These are phyloP conservation scores for Corymbia calophylla DNA, from an alignment of 441 rosid species.

Conservation along the genomic window DNA sequence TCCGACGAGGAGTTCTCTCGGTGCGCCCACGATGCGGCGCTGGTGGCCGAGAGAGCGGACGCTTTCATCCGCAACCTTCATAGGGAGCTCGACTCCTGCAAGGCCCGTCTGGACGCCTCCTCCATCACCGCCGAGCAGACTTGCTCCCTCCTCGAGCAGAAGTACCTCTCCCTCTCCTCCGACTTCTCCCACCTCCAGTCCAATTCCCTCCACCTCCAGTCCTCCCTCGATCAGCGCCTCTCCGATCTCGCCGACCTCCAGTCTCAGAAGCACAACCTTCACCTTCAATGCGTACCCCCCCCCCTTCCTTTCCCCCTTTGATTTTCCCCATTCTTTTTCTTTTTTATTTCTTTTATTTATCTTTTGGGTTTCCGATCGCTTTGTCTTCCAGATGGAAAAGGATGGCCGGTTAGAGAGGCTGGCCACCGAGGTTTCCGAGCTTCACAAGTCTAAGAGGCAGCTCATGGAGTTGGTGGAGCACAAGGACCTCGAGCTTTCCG, in stretches of 20 bases:
- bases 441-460: slow-evolving; percentile 86
- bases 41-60: slow-evolving; percentile 77
- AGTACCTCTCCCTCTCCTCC: slow-evolving; percentile 62
- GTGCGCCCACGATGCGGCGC: slow-evolving; percentile 47
- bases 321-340: not conserved
- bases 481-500: slow-evolving; percentile 73
- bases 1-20: slow-evolving; percentile 81
- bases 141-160: slow-evolving; percentile 91
- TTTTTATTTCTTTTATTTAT: not conserved
- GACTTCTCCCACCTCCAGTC: slow-evolving; percentile 67
- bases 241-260: slow-evolving; percentile 69
- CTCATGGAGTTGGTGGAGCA: slow-evolving; percentile 73
- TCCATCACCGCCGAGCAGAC: slow-evolving; percentile 95
- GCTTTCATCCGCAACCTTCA: slow-evolving; percentile 53
- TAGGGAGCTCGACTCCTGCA: slow-evolving; percentile 61
- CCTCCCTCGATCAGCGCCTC: slow-evolving; percentile 55
- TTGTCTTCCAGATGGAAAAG: slow-evolving; percentile 54
- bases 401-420: slow-evolving; percentile 83
- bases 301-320: not conserved
- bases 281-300: slow-evolving; percentile 48
- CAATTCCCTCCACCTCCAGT: slow-evolving; percentile 56
- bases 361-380: not conserved
- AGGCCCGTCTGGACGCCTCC: slow-evolving; percentile 80
- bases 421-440: slow-evolving; percentile 52
- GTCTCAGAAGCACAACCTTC: slow-evolving; percentile 81